Base-by-base conservation (phyloP, 208 protist genomes). In the Leishmania lainsoni region DNA sequence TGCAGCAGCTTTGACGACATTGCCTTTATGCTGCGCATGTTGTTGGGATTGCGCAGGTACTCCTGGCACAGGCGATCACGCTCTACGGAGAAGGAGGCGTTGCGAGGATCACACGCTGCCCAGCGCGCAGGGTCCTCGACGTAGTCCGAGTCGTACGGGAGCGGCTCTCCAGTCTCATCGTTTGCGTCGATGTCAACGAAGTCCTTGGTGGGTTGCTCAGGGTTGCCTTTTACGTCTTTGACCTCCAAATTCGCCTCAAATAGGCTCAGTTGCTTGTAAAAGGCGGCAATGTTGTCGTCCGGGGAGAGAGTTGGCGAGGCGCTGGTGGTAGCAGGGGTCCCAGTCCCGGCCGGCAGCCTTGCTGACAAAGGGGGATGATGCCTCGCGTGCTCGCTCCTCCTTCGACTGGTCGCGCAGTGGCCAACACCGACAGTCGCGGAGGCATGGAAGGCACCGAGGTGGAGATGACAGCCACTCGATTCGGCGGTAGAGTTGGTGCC, bases 21-120 rank as follows among this genome's bases (percentile, higher is more conserved):
- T 20, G 93, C 87, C 76, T 91, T 91, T 48, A 97, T 94, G 78
- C 77, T 88, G 54, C 92, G 90, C 85, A 97, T 91, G 85, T 97
- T 97, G 71, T 94, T 89, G 4, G 89, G 49, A 65, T 97, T 91
- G 32, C 81, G 49, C 72, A 97, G 79, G 77, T 97, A 97, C 76
- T 79, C 59, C 84, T 92, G 87, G 69, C 93, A 97, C 16, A 93
- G 84, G 39, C 42, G 77, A 75, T 97, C 91, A 5, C 91, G 90
- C 12, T 88, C 83, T 0, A 45, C 26, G 14, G 89, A 90, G 76
- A 97, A 97, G 68, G 89, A 88, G 22, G 89, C 87, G 68, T 97
- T 86, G 54, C 88, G 90, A 8, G 87, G 81, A 78, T 97, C 91
- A 78, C 93, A 97, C 22, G 90, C 90, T 49, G 61, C 70, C 90